Percentiles rank a stretch among this genome's conserved stretches.
Evolutionary conservation across 306 rosid genomes (phyloP).

Genomic region (Malus fusca): DNA sequence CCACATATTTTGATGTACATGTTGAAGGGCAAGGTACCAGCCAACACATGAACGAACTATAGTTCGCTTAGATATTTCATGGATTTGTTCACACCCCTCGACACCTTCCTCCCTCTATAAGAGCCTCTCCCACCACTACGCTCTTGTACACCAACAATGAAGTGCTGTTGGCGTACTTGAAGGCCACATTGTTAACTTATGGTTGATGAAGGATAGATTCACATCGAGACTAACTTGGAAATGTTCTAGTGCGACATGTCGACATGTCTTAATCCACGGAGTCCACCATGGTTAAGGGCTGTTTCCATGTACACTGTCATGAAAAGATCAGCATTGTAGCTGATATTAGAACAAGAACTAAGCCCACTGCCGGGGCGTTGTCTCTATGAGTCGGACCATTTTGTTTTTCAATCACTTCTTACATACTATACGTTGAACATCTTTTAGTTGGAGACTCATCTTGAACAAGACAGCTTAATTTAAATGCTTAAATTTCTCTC

Average conservation of each 20-base stretch:
- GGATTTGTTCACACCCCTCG: background rate
- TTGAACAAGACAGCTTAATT: background rate
- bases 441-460: background rate
- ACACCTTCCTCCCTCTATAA: background rate
- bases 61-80: background rate
- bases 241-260: background rate
- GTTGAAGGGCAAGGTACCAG: background rate
- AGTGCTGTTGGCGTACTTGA: background rate
- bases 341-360: background rate
- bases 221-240: background rate
- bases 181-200: background rate
- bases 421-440: too few species aligned
- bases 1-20: background rate
- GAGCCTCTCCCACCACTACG: background rate
- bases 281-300: background rate
- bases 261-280: background rate
- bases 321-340: background rate
- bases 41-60: background rate
- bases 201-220: background rate
- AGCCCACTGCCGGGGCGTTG: background rate
- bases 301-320: background rate
- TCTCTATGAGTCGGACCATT: background rate
- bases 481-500: background rate
- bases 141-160: background rate
- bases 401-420: background rate